Conservation (phyloP, 352 stramenopile species). For the Globisporangium recalcitrans region DNA sequence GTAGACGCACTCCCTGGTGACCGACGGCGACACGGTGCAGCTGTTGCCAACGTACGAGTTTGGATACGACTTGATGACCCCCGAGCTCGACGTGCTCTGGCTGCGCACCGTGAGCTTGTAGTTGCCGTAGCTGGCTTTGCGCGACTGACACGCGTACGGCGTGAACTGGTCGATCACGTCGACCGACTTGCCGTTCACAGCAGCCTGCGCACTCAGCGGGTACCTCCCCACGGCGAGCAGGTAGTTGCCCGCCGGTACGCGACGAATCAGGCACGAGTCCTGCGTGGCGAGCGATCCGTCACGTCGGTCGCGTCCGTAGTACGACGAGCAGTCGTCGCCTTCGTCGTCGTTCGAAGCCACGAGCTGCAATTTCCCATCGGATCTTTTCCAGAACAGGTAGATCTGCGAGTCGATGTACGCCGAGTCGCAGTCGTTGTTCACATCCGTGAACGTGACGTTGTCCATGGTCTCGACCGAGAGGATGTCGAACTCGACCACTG, state of each 20-base stretch:
- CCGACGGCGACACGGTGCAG: constrained; percentile 26
- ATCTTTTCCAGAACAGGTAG: constrained; percentile 33
- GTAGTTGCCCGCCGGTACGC: constrained; percentile 38
- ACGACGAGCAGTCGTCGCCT: constrained; percentile 45
- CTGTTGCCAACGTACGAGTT: constrained; percentile 71
- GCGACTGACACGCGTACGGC: constrained; percentile 56
- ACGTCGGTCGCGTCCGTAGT: constrained; percentile 30
- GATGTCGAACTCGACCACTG: constrained; percentile 60
- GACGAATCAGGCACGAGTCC: constrained; percentile 64
- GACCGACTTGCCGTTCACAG: constrained; percentile 27
- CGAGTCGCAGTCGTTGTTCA: constrained; percentile 70
- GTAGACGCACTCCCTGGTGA: constrained; percentile 41
- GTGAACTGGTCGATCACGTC: constrained; percentile 38
- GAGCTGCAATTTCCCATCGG: constrained; percentile 25
- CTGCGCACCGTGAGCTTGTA: constrained; percentile 60
- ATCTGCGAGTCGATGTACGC: constrained; percentile 67
- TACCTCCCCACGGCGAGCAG: constrained; percentile 56
- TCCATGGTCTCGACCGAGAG: constrained; percentile 56
- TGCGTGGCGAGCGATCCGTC: constrained; percentile 45
- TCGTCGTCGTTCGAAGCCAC: constrained; percentile 65
- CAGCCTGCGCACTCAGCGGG: constrained; percentile 37
- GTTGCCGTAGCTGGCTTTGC: constrained; percentile 57
- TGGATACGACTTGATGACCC: constrained; percentile 36
- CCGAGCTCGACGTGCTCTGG: constrained; percentile 26
- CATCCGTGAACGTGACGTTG: constrained; percentile 45